Evolutionary conservation across 805 yeast species (phyloP), one percentile per base, ranked within the genome.

Genomic region (Blastobotrys attinorum): DNA sequence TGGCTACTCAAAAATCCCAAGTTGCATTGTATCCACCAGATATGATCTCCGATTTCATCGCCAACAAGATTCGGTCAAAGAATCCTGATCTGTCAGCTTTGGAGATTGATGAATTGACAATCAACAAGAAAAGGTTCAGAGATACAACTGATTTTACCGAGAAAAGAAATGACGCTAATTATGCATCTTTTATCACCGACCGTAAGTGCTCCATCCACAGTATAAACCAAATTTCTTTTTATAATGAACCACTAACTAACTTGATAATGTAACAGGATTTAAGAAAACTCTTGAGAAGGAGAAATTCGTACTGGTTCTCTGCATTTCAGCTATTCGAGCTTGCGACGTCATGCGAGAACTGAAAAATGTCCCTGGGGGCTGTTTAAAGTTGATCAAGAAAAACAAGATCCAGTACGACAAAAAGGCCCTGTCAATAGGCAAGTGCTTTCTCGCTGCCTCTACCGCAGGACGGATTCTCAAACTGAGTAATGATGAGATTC

Each of bases 261-360:
- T 29, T n/a, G n/a, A n/a, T n/a, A n/a, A n/a, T n/a, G n/a, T 18
- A 13, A 41, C 38, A 18, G 16, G 41, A 39, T 35, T 41, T 42
- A 44, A 46, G 39, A 31, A 41, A 16, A 16, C 31, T 22, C 15
- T 40, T 5, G 44, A 23, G 15, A 23, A 39, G 25, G 17, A 45
- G 22, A 71, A 73, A 43, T 66, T 72, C 63, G 59, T 77, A 50
- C 62, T 81, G 13, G 62, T 81, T 1, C 55, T 82, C 13, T 73
- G 89, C 0, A 73, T 83, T 69, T 85, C 95, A 0, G 92, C 95
- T 8, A 67, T 87, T 20, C 72, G 97, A 52, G 92, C 87, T 1
- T 90, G 96, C 56, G 96, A 89, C 55, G 72, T 87, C 2, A 81
- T 75, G 57, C 73, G 95, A 51, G 77, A 83, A 1, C 56, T 75